Evolutionary conservation across 2,329 filamentous ascomycete genomes (phyloP), one percentile per base, ranked within the genome.

Genomic region (Diaporthe velutina): DNA sequence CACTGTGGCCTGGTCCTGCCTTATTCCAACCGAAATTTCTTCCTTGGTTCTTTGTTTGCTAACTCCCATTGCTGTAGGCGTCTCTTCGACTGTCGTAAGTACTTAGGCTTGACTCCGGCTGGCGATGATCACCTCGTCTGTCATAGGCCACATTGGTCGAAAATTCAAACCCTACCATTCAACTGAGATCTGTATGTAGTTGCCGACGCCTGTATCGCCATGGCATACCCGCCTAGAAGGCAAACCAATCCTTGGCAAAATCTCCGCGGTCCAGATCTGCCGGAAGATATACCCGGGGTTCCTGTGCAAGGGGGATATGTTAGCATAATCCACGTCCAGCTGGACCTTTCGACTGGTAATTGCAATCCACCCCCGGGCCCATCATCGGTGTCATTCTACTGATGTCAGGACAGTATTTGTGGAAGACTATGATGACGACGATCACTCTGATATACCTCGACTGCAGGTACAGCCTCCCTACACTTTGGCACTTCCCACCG

Each of bases 31-130:
- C n/a, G n/a, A n/a, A n/a, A n/a, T n/a, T n/a, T n/a, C n/a, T n/a
- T n/a, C n/a, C n/a, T n/a, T n/a, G n/a, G n/a, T n/a, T n/a, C n/a
- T n/a, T n/a, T n/a, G n/a, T n/a, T n/a, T n/a, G n/a, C n/a, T n/a
- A n/a, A n/a, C n/a, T n/a, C n/a, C n/a, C n/a, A n/a, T n/a, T n/a
- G n/a, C n/a, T n/a, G n/a, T n/a, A n/a, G n/a, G 68, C 40, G 54
- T 2, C 12, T 71, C 8, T 48, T 71, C n/a, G 30, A 42, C 22
- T 58, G 54, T 30, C 38, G 67, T 70, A 38, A 70, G 67, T 70
- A 35, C 15, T n/a, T n/a, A n/a, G n/a, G 22, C 22, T 25, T 19
- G 25, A 22, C 5, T 22, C 9, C 1, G 8, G 10, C 12, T 6
- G 25, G n/a, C 15, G n/a, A 3, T 19, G 30, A 30, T 22, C 30